Percentiles rank a stretch among this genome's conserved stretches.
These are phyloP conservation scores for Rubia balearica DNA, from an alignment of 305 asterid genomes.

Conservation along the genomic window DNA sequence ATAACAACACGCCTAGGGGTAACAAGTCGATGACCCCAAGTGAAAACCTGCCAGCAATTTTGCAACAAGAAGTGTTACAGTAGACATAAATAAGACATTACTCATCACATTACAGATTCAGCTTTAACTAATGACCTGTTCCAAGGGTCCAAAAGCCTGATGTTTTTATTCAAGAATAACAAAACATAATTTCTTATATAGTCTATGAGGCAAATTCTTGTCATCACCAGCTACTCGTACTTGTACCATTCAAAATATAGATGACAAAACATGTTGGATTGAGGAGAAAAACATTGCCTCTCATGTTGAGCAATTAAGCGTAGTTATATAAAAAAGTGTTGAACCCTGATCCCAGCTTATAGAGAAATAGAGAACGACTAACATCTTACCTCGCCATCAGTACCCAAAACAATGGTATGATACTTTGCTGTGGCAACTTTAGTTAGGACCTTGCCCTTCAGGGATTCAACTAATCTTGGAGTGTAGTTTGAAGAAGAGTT, in stretches of 20 bases:
- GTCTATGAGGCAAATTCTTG: conserved; percentile 3
- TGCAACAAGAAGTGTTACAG: neutral
- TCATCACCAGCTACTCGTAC: neutral
- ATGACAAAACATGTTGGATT: neutral
- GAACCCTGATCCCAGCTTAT: neutral
- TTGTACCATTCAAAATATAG: neutral
- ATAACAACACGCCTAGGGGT: conserved; percentile 77
- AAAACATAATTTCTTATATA: too few species aligned
- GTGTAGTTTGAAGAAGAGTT: conserved; percentile 91
- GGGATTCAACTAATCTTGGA: conserved; percentile 87
- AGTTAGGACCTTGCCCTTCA: conserved; percentile 69
- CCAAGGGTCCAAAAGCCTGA: neutral
- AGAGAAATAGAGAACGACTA: conserved; percentile 5
- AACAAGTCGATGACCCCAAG: conserved; percentile 98
- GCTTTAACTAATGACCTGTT: neutral
- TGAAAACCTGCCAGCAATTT: conserved; percentile 59
- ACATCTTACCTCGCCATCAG: conserved; percentile 84
- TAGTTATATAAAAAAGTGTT: neutral
- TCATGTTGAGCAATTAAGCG: neutral
- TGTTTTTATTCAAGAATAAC: neutral
- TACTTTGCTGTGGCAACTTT: conserved; percentile 85
- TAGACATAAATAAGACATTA: neutral
- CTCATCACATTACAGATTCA: neutral
- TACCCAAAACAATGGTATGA: conserved; percentile 84
- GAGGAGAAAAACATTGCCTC: neutral